Base-by-base conservation (phyloP, 202 grass and related monocot genomes). In the Panicum hallii region DNA sequence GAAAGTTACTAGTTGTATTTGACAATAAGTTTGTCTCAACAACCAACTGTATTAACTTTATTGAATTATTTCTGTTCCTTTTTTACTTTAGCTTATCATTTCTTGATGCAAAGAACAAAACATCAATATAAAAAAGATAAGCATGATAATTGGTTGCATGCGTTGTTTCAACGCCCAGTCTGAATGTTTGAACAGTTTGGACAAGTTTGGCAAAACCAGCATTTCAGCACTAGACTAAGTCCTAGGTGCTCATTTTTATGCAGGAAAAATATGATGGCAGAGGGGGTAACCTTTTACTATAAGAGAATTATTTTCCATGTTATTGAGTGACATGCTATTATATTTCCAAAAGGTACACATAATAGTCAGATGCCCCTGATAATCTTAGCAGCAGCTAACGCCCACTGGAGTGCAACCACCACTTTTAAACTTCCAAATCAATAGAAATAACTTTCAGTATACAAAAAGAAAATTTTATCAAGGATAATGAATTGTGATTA, bases 21-120 rank as follows among this genome's bases (percentile, higher is more conserved):
- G 68, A 46, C 30, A 72, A 67, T 77, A 77, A 70, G 14, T 71
- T 30, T 43, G 66, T 11, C 13, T 63, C 57, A 79, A 54, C 26
- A 85, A 41, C 23, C 28, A 47, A 61, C 13, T 32, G 13, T 28
- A 32, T 48, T 71, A 15, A 22, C 2, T 46, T 82, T n/a, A 67
- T 23, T 32, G 17, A 57, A 57, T 7, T 66, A 44, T 38, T 41
- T 65, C 0, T 19, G 5, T 75, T 54, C 48, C 12, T 52, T 75
- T 11, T 30, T 28, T 30, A 55, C 46, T 63, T 38, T 16, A 65
- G 47, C 7, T 17, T 62, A n/a, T 23, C 58, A 28, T 74, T 74
- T 64, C 48, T 38, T 82, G 47, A 83, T 74, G 36, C 6, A 56
- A 26, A 76, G 3, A 67, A 65, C 1, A 43, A 66, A 58, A 1